Evolutionary conservation across 768 basidiomycete genomes (phyloP).

Genomic region (Goffeauzyma gilvescens): DNA sequence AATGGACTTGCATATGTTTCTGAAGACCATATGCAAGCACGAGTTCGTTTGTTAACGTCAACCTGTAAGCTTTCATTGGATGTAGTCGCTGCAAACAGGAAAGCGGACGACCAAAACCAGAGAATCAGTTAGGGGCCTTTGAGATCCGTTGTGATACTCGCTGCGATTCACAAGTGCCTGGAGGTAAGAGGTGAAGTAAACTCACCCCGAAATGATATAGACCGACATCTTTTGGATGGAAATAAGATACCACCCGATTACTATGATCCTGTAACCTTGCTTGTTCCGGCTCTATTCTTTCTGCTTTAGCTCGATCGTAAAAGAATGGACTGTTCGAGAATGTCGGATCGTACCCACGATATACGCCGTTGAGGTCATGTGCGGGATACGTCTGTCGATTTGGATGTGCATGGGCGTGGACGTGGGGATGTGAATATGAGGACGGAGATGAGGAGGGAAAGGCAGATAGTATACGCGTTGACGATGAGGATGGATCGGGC

Average conservation of each 20-base stretch:
- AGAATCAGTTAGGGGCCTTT: no score
- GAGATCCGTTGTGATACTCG: not conserved
- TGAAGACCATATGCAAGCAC: constrained; percentile 92
- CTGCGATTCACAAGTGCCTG: not conserved
- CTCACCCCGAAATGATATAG: constrained; percentile 89
- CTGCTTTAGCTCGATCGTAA: constrained; percentile 20
- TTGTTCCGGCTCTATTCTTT: constrained; percentile 21
- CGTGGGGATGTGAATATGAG: no score
- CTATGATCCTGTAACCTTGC: constrained; percentile 46
- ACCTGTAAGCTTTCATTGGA: constrained; percentile 92
- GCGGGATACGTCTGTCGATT: no score
- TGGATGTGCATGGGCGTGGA: no score
- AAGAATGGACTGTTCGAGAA: constrained; percentile 33
- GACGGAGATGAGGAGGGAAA: no score
- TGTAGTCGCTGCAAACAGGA: constrained; percentile 59
- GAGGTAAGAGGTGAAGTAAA: constrained; percentile 3
- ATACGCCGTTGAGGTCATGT: no score
- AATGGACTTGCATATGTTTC: constrained; percentile 84
- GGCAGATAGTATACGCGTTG: no score
- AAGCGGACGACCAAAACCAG: constrained; percentile 2
- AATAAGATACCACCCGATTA: constrained; percentile 82
- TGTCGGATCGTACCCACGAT: constrained; percentile 18
- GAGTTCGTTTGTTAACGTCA: constrained; percentile 88
- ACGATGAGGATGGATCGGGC: no score
- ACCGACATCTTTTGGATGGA: constrained; percentile 82